Evolutionary conservation across 2,329 filamentous ascomycete species (phyloP).

Genomic region (Penicillium sp.): DNA sequence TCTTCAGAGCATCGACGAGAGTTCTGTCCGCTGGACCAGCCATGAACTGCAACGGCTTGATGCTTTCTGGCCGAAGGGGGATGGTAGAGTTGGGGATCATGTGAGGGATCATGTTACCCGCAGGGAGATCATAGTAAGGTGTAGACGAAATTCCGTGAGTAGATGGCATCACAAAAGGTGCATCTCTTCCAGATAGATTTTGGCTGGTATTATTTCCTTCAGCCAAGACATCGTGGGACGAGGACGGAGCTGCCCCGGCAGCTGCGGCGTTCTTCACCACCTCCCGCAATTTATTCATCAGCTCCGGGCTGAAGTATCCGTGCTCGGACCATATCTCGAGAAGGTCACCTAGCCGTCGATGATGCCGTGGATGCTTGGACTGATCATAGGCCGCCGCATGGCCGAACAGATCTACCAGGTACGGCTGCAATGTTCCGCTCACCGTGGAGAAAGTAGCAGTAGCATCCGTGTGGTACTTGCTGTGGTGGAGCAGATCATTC

Average conservation of each 20-base stretch:
- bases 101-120: constrained; percentile 72
- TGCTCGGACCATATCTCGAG: constrained; percentile 66
- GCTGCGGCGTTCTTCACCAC: constrained; percentile 47
- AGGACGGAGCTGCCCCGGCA: constrained; percentile 26
- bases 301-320: constrained; percentile 53
- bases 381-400: constrained; percentile 51
- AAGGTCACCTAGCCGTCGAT: constrained; percentile 58
- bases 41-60: constrained; percentile 65
- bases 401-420: constrained; percentile 57
- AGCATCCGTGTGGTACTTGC: constrained; percentile 47
- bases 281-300: constrained; percentile 55
- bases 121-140: constrained; percentile 76
- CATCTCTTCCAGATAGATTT: constrained; percentile 45
- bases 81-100: constrained; percentile 69
- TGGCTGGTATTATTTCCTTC: constrained; percentile 31
- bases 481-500: constrained; percentile 71
- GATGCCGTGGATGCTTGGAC: constrained; percentile 59
- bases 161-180: constrained; percentile 65
- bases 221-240: constrained; percentile 24
- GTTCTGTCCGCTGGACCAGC: constrained; percentile 61
- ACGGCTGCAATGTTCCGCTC: constrained; percentile 52
- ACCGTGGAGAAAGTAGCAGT: constrained; percentile 46
- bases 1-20: constrained; percentile 63
- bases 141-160: constrained; percentile 68
- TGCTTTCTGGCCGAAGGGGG: constrained; percentile 64